Evolutionary conservation across 2,329 filamentous ascomycete genomes (phyloP).

Genomic region (Madurella fahalii): DNA sequence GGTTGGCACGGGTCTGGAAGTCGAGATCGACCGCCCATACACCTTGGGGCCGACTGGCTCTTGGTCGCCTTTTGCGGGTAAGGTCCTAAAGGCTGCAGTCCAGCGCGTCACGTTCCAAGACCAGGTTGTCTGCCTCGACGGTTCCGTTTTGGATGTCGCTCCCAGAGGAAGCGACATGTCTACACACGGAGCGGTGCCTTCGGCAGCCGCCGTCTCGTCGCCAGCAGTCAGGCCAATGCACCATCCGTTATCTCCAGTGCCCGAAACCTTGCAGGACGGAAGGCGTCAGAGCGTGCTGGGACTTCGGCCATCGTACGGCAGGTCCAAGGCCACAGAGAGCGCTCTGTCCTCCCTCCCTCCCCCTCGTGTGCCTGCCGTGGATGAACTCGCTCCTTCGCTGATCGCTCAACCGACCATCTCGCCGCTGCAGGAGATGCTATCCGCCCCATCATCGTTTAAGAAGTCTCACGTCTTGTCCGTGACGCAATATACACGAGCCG

Average conservation of each 20-base stretch:
- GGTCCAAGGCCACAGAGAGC: constrained; percentile 35
- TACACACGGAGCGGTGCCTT: constrained; percentile 52
- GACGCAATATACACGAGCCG: constrained; percentile 79
- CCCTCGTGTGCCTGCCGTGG: constrained; percentile 30
- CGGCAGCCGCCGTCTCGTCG: constrained; percentile 51
- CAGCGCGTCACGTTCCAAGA: constrained; percentile 73
- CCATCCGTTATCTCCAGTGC: constrained; percentile 26
- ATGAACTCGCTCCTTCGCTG: constrained; percentile 45
- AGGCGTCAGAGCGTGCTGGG: constrained; percentile 11
- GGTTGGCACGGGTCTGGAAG: constrained; percentile 66
- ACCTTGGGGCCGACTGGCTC: constrained; percentile 46
- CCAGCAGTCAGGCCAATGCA: constrained; percentile 48
- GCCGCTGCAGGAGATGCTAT: constrained; percentile 67
- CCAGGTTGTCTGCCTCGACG: constrained; percentile 71
- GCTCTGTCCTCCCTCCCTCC: constrained; percentile 28
- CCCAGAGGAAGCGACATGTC: constrained; percentile 72
- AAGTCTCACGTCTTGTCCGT: constrained; percentile 88
- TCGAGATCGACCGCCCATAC: constrained; percentile 71
- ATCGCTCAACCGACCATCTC: constrained; percentile 51
- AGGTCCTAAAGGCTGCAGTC: constrained; percentile 63
- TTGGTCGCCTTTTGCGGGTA: constrained; percentile 72
- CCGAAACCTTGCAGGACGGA: constrained; percentile 30
- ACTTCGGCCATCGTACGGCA: constrained; percentile 32
- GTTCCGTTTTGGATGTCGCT: constrained; percentile 53
- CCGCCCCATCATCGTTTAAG: constrained; percentile 77